These are phyloP conservation scores for Clarkia xantiana DNA, from an alignment of 345 rosid species.

Conservation along the genomic window DNA sequence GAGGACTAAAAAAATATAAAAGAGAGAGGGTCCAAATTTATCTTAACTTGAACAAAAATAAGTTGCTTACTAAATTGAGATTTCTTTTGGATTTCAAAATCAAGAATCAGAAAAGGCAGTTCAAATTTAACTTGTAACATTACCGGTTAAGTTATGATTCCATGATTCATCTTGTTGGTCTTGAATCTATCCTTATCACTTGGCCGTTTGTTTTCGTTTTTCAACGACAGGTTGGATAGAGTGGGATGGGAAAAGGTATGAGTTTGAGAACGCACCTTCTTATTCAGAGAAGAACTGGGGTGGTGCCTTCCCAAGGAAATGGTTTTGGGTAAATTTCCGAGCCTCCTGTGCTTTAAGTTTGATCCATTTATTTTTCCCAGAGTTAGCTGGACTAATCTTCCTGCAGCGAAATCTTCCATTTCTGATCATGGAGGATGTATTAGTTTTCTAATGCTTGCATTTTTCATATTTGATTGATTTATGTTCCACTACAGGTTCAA, in stretches of 20 bases:
- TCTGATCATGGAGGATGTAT: background rate
- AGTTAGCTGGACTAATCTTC: too few species aligned
- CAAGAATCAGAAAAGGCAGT: too few species aligned
- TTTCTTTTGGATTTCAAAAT: too few species aligned
- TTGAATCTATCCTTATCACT: background rate
- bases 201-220: slow-evolving; percentile 6
- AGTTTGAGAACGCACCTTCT: slow-evolving; percentile 81
- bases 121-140: too few species aligned
- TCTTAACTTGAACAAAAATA: too few species aligned
- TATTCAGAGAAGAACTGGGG: slow-evolving; percentile 99
- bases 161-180: too few species aligned
- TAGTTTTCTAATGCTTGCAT: background rate
- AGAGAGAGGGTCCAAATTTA: too few species aligned
- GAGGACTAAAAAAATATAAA: too few species aligned
- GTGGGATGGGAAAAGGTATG: slow-evolving; percentile 87
- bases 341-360: slow-evolving; percentile 1
- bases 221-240: slow-evolving; percentile 80
- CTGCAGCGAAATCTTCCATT: background rate
- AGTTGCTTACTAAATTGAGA: too few species aligned
- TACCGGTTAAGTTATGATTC: too few species aligned
- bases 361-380: background rate
- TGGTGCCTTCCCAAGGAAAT: slow-evolving; percentile 87
- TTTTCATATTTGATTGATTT: slow-evolving; percentile 6
- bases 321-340: slow-evolving; percentile 75
- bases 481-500: slow-evolving; percentile 49